Evolutionary conservation across 1,139 yeast genomes (phyloP), one percentile per base, ranked within the genome.

Genomic region (Taphrina communis): DNA sequence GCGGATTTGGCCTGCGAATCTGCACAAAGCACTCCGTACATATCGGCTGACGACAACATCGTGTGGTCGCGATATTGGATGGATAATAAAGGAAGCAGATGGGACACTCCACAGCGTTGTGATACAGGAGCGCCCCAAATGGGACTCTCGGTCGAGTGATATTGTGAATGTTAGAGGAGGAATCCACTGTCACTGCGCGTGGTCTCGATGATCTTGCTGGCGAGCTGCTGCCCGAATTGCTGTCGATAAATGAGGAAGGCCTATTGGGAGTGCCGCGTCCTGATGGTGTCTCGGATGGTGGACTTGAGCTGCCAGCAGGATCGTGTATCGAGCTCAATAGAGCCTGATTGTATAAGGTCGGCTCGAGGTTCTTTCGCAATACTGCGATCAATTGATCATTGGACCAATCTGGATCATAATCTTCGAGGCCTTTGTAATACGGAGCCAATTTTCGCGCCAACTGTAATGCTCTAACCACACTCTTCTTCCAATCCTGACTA

Each of bases 11-110:
- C 70, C 99, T 83, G 77, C 90, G 92, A 76, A 94, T 92, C 77
- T 93, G 98, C 8, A 93, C 97, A 83, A 94, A 94, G 77, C 99
- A 94, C 78, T 94, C 99, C 0, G 97, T 85, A 78, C 99, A 94
- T 31, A 94, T 92, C 1, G 96, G 94, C 77, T 94, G 98, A 65
- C 86, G 84, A 77, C 99, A 94, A 78, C 99, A 94, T 61, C 96
- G 82, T n/a, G 97, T 88, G 66, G 84, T 78, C 79, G 94, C 94
- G 73, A 93, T 80, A 75, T 87, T 86, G 60, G 84, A 82, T 0
- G 99, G 99, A 76, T 88, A 90, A 76, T 84, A 90, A 31, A 94
- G 82, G 77, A 94, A 94, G 76, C 99, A 94, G 73, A 94, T 94
- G 11, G 99, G 98, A 77, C 99, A 94, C 76, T 94, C 99, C 41